Evolutionary conservation across 345 rosid species (phyloP), one percentile per base, ranked within the genome.

Genomic region (Lenwebbia sp.): DNA sequence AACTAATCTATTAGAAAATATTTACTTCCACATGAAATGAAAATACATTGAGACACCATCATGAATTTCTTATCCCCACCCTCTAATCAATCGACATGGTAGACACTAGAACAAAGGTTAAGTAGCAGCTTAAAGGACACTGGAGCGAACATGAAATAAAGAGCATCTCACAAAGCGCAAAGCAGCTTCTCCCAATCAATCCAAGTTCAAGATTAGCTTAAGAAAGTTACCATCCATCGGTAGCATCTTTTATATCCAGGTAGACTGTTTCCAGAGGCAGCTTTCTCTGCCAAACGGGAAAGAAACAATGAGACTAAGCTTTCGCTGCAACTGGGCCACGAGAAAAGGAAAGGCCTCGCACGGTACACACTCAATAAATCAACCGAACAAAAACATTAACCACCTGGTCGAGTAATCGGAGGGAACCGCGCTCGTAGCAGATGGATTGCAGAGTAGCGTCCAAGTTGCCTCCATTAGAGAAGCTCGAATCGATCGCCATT

Each of bases 151-250:
- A 9, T 19, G 78, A 49, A 13, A 47, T 26, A 82, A 26, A 3
- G 54, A 49, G 33, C 83, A 82, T 44, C 22, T 49, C 83, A 74
- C 40, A 21, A 49, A 13, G 25, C 75, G 53, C 78, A 65, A 52
- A 26, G 17, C 25, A 7, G 49, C 22, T 3, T 26, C 65, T 49
- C 51, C 1, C 4, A 25, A 70, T 40, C 55, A 47, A 74, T 10
- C 30, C 55, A 26, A 5, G 21, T 3, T 23, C 10, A 60, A 58
- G 40, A 54, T 58, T 14, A 37, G 17, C 52, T 30, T 13, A 52
- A 30, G 83, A 83, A 86, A 40, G 25, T 65, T 87, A 96, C 99
- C 99, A 97, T 93, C 99, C 99, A 90, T 94, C 98, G 11, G 94
- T 22, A 9, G 97, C 44, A 83, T 92, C 90, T 40, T 83, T 87